Evolutionary conservation across 2,329 filamentous ascomycete genomes (phyloP).

Genomic region (Aureobasidium sp.): DNA sequence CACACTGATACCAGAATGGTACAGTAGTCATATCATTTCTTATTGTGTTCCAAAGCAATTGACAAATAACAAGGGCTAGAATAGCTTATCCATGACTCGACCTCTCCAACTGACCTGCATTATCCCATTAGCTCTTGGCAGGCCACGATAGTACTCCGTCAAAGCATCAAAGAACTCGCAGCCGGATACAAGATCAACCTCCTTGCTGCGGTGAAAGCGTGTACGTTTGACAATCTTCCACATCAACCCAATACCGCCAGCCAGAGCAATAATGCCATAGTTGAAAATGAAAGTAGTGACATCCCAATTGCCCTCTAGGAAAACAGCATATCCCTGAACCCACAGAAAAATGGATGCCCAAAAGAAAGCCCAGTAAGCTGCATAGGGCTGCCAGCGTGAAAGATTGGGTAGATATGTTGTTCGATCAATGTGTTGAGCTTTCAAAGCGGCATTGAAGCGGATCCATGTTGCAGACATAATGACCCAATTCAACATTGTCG

Average conservation of each 20-base stretch:
- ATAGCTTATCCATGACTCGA: neutral
- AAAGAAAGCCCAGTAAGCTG: slow-evolving; percentile 33
- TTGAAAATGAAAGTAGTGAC: slow-evolving; percentile 36
- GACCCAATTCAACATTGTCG: slow-evolving; percentile 53
- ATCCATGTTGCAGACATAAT: slow-evolving; percentile 49
- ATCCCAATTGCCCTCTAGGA: slow-evolving; percentile 34
- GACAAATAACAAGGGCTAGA: neutral
- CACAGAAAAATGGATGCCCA: slow-evolving; percentile 23
- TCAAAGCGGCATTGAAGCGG: slow-evolving; percentile 43
- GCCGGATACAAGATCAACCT: slow-evolving; percentile 43
- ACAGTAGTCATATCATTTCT: too few relatives aligned
- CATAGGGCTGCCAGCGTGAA: neutral
- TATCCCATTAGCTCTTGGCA: neutral
- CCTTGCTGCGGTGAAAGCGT: slow-evolving; percentile 43
- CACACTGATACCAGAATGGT: too few relatives aligned
- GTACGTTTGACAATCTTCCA: slow-evolving; percentile 60
- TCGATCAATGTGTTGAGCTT: slow-evolving; percentile 44
- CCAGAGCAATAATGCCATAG: slow-evolving; percentile 39
- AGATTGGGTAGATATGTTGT: slow-evolving; percentile 17
- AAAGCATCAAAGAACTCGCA: neutral
- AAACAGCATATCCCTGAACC: slow-evolving; percentile 49
- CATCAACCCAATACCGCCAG: slow-evolving; percentile 20
- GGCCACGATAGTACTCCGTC: neutral
- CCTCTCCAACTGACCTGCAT: neutral
- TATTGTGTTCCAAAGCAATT: neutral